phyloP scores from a whole-genome alignment of 441 rosid species.

The Mallotus repandus region DNA sequence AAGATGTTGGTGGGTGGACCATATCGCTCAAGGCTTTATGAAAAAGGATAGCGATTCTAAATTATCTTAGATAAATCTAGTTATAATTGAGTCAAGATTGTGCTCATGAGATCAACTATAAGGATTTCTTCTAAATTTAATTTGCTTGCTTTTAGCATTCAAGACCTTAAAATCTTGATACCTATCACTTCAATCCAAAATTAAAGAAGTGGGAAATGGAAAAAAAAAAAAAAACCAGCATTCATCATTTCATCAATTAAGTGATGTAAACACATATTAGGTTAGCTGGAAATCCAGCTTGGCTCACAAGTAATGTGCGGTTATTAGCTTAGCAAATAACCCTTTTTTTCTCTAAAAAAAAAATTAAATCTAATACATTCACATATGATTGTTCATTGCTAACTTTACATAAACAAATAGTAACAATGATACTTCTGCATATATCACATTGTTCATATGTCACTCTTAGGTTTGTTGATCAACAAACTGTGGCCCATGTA shows the following conservation, averaged over 20 bases:
- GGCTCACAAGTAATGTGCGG: constrained; percentile 28
- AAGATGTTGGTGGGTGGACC: constrained; percentile 25
- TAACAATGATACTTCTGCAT: neutral
- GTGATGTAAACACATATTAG: constrained; percentile 27
- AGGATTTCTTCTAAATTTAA: constrained; percentile 8
- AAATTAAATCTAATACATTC: neutral
- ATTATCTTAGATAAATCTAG: constrained; percentile 21
- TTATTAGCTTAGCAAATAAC: constrained; percentile 12
- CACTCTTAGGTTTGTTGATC: constrained; percentile 23
- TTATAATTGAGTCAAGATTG: constrained; percentile 20
- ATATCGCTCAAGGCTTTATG: constrained; percentile 10
- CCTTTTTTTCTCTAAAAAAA: neutral
- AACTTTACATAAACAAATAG: constrained; percentile 14
- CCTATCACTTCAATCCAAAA: constrained; percentile 3
- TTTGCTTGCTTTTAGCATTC: constrained; percentile 11
- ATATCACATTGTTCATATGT: neutral
- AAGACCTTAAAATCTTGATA: constrained; percentile 1
- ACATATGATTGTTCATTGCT: constrained; percentile 17
- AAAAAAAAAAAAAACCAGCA: neutral
- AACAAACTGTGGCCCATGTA: constrained; percentile 15
- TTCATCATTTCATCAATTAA: constrained; percentile 15
- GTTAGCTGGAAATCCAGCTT: constrained; percentile 23
- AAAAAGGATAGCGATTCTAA: constrained; percentile 13
- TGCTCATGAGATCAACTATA: constrained; percentile 10
- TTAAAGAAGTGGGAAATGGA: neutral